Evolutionary conservation across 2,329 filamentous ascomycete genomes (phyloP).

Genomic region (Thermoascus crustaceus): DNA sequence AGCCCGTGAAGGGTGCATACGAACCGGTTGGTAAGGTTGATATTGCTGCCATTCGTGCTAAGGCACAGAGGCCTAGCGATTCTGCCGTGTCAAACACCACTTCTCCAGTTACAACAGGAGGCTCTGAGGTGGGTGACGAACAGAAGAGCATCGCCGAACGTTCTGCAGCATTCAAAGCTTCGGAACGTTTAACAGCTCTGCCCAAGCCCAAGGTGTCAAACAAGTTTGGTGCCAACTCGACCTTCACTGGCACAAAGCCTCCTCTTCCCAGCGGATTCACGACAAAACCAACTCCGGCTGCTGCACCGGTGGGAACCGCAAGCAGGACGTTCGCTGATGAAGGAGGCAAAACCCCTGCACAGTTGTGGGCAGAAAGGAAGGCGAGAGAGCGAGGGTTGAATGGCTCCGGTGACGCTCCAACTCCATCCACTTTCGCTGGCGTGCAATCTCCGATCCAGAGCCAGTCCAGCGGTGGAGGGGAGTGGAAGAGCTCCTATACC

Average conservation of each 20-base stretch:
- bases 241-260: slow-evolving; percentile 83
- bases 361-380: slow-evolving; percentile 97
- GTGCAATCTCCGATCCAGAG: slow-evolving; percentile 49
- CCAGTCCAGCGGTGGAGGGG: slow-evolving; percentile 63
- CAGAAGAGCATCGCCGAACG: slow-evolving; percentile 65
- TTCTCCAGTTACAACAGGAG: slow-evolving; percentile 39
- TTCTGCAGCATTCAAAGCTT: slow-evolving; percentile 60
- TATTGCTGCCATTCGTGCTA: slow-evolving; percentile 84
- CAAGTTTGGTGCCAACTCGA: slow-evolving; percentile 64
- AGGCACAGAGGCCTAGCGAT: slow-evolving; percentile 58
- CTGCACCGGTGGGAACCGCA: slow-evolving; percentile 61
- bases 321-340: slow-evolving; percentile 91
- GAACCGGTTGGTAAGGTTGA: slow-evolving; percentile 95
- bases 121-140: slow-evolving; percentile 41
- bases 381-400: slow-evolving; percentile 59
- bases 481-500: slow-evolving; percentile 86
- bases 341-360: slow-evolving; percentile 91
- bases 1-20: slow-evolving; percentile 83
- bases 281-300: slow-evolving; percentile 50
- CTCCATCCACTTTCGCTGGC: slow-evolving; percentile 33
- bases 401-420: slow-evolving; percentile 44
- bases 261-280: slow-evolving; percentile 65
- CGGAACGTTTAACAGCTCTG: slow-evolving; percentile 74
- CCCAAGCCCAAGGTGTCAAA: slow-evolving; percentile 95
- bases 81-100: slow-evolving; percentile 21